Conservation (phyloP, 2,329 filamentous ascomycete species). For the Exophiala mesophila region DNA sequence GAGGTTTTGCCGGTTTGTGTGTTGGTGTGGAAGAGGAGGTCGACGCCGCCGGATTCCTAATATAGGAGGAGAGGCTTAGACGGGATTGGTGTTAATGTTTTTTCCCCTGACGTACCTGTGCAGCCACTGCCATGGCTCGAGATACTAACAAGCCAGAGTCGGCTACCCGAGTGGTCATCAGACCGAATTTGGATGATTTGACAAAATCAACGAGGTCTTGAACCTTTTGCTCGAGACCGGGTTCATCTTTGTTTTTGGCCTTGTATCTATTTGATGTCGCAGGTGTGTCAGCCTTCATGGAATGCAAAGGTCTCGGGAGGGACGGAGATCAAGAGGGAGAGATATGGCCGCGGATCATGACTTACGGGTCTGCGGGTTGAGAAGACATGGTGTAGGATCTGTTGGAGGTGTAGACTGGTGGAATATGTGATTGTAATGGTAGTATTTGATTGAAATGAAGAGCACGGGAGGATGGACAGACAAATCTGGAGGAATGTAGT, state of each 20-base stretch:
- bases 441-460: not conserved
- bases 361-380: slow-evolving; percentile 2
- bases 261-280: slow-evolving; percentile 70
- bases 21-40: slow-evolving; percentile 88
- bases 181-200: slow-evolving; percentile 71
- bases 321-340: not conserved
- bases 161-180: slow-evolving; percentile 75
- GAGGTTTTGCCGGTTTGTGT: slow-evolving; percentile 83
- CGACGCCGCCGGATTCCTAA: slow-evolving; percentile 71
- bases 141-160: slow-evolving; percentile 64
- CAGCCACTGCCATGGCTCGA: slow-evolving; percentile 81
- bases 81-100: not conserved
- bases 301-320: not conserved
- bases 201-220: slow-evolving; percentile 68
- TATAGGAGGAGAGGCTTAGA: slow-evolving; percentile 2
- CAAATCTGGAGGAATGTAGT: not conserved
- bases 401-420: not conserved
- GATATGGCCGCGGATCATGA: not conserved
- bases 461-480: not conserved
- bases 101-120: slow-evolving; percentile 59
- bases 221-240: slow-evolving; percentile 68
- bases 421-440: not conserved
- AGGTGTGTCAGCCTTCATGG: not conserved
- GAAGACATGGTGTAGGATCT: not conserved
- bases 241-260: slow-evolving; percentile 68